phyloP scores from a whole-genome alignment of 768 basidiomycete genomes.

The Phaeotremella fagi region DNA sequence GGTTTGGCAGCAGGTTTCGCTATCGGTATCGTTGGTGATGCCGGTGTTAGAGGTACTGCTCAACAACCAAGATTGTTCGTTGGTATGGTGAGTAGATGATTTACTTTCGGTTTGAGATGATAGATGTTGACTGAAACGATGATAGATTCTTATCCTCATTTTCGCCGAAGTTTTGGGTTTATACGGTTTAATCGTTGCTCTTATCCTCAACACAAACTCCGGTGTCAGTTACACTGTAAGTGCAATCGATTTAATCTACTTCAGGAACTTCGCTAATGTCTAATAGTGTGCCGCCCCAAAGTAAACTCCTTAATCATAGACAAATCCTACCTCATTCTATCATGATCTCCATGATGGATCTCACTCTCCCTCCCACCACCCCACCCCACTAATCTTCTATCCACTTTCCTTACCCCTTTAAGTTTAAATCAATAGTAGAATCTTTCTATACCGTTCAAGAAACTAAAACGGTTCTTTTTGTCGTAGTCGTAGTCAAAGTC shows the following conservation, averaged over 20 bases:
- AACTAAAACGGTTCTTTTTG: too few relatives aligned
- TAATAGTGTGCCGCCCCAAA: constrained; percentile 15
- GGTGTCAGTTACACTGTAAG: constrained; percentile 35
- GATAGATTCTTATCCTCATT: constrained; percentile 92
- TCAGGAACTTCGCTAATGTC: neutral
- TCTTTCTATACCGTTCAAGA: too few relatives aligned
- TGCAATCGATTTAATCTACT: neutral
- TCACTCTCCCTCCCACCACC: too few relatives aligned
- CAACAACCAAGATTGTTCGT: constrained; percentile 93
- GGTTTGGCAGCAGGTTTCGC: constrained; percentile 50
- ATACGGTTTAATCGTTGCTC: constrained; percentile 90
- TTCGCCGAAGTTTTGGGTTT: constrained; percentile 70
- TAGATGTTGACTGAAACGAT: neutral
- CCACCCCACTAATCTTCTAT: too few relatives aligned
- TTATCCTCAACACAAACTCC: constrained; percentile 80
- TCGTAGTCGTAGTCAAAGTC: too few relatives aligned
- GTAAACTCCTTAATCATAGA: too few relatives aligned
- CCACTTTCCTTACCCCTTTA: too few relatives aligned
- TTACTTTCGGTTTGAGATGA: neutral
- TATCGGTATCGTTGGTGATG: constrained; percentile 96
- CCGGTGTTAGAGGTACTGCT: constrained; percentile 94
- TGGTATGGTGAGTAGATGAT: constrained; percentile 60
- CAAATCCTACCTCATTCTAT: too few relatives aligned
- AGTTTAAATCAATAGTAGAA: too few relatives aligned
- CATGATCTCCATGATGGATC: too few relatives aligned